Conservation (phyloP, 495 filamentous ascomycete genomes). For the Daldinia childiae region DNA sequence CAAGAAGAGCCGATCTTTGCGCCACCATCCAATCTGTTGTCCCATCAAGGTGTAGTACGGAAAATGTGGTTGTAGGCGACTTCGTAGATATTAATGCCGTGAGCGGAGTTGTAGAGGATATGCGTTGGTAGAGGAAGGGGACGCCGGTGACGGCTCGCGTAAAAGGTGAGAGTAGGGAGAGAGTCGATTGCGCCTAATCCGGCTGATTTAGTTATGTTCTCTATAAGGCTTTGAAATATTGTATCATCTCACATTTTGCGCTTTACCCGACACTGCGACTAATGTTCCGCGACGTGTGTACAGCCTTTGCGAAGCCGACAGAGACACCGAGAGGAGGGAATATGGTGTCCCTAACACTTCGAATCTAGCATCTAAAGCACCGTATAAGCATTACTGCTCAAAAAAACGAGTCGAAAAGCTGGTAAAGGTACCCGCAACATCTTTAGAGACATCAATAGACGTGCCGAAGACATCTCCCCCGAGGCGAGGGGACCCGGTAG, state of each 20-base stretch:
- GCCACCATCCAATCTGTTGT: constrained; percentile 95
- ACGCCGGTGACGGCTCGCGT: constrained; percentile 78
- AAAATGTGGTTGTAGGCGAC: constrained; percentile 82
- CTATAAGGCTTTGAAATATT: not conserved
- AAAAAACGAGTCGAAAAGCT: constrained; percentile 7
- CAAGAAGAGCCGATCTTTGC: constrained; percentile 84
- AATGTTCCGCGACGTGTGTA: constrained; percentile 92
- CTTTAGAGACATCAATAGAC: constrained; percentile 44
- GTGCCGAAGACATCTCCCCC: constrained; percentile 57
- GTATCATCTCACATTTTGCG: constrained; percentile 76
- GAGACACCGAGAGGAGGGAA: constrained; percentile 89
- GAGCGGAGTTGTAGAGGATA: constrained; percentile 84
- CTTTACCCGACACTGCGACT: constrained; percentile 86
- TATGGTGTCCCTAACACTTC: constrained; percentile 89
- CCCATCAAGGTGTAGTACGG: constrained; percentile 87
- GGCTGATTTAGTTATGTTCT: constrained; percentile 8
- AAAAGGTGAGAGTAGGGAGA: constrained; percentile 87
- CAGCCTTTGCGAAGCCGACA: constrained; percentile 91
- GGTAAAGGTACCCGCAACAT: constrained; percentile 51
- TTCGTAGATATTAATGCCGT: constrained; percentile 88
- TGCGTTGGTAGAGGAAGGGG: constrained; percentile 93
- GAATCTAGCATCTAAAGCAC: constrained; percentile 81
- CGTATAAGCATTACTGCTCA: constrained; percentile 23
- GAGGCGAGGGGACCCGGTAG: constrained; percentile 58
- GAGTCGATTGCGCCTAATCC: constrained; percentile 76